phyloP scores from a whole-genome alignment of 495 filamentous ascomycete species.

The Aspergillus sclerotiicarbonarius region DNA sequence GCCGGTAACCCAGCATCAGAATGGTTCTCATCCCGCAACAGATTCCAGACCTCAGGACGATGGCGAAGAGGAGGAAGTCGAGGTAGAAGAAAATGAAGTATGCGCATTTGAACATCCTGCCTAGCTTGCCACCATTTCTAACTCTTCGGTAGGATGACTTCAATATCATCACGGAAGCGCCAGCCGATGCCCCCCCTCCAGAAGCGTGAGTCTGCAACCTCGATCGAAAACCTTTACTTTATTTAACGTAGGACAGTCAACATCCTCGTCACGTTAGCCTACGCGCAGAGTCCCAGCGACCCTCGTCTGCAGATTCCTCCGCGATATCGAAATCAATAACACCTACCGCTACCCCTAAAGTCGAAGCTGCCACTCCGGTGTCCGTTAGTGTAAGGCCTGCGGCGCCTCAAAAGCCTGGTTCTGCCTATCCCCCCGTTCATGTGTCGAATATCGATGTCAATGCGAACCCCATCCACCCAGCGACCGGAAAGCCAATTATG shows the following conservation, averaged over 20 bases:
- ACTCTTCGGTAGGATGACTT: conserved; percentile 62
- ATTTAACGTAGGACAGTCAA: conserved; percentile 26
- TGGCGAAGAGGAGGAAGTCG: conserved; percentile 72
- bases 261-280: conserved; percentile 46
- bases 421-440: conserved; percentile 62
- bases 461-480: conserved; percentile 73
- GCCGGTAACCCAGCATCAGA: conserved; percentile 27
- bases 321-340: conserved; percentile 31
- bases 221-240: not conserved
- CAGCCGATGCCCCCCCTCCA: conserved; percentile 66
- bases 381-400: conserved; percentile 35
- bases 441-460: conserved; percentile 82
- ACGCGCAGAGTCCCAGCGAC: conserved; percentile 64
- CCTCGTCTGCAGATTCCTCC: conserved; percentile 51
- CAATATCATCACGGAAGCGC: conserved; percentile 92
- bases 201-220: conserved; percentile 44
- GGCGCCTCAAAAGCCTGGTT: conserved; percentile 49
- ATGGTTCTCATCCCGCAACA: conserved; percentile 21
- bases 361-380: conserved; percentile 46
- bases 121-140: conserved; percentile 15
- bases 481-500: conserved; percentile 68
- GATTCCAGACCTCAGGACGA: conserved; percentile 56
- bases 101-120: conserved; percentile 34
- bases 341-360: conserved; percentile 36
- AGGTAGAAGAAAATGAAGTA: conserved; percentile 66